Evolutionary conservation across 805 yeast genomes (phyloP).

Genomic region (Pichia paraexigua): DNA sequence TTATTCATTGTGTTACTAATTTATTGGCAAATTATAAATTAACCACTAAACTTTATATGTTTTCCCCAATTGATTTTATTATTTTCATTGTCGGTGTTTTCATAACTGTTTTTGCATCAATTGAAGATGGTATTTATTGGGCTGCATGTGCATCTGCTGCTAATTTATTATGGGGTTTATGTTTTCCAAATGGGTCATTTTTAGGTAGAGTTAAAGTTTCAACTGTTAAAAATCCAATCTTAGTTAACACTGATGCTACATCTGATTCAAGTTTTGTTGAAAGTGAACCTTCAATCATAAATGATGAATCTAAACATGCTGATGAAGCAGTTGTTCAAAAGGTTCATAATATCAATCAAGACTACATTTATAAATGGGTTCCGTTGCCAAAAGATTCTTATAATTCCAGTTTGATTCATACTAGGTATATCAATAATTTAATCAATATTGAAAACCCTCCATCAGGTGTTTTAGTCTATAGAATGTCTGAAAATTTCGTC

Average conservation of each 20-base stretch:
- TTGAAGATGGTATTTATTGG: slow-evolving; percentile 85
- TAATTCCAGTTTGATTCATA: slow-evolving; percentile 22
- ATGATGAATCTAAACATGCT: neutral
- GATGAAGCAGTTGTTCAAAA: neutral
- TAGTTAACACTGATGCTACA: slow-evolving; percentile 19
- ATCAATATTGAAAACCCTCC: slow-evolving; percentile 69
- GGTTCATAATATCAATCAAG: neutral
- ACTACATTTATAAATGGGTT: slow-evolving; percentile 43
- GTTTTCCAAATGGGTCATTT: slow-evolving; percentile 76
- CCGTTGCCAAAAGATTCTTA: slow-evolving; percentile 38
- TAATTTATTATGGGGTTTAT: slow-evolving; percentile 59
- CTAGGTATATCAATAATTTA: slow-evolving; percentile 40
- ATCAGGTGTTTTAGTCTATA: slow-evolving; percentile 79
- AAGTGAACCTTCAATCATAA: neutral
- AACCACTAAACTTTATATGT: slow-evolving; percentile 60
- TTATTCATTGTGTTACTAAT: slow-evolving; percentile 91
- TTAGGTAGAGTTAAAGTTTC: slow-evolving; percentile 69
- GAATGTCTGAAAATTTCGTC: slow-evolving; percentile 71
- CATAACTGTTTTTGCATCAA: slow-evolving; percentile 65
- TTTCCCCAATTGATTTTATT: slow-evolving; percentile 64
- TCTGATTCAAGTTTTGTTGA: neutral
- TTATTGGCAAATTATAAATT: slow-evolving; percentile 63
- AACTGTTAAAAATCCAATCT: slow-evolving; percentile 58
- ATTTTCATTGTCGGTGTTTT: slow-evolving; percentile 67
- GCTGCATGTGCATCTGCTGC: slow-evolving; percentile 84